Base-by-base conservation (phyloP, 805 yeast genomes). In the Metschnikowia gelsemii region DNA sequence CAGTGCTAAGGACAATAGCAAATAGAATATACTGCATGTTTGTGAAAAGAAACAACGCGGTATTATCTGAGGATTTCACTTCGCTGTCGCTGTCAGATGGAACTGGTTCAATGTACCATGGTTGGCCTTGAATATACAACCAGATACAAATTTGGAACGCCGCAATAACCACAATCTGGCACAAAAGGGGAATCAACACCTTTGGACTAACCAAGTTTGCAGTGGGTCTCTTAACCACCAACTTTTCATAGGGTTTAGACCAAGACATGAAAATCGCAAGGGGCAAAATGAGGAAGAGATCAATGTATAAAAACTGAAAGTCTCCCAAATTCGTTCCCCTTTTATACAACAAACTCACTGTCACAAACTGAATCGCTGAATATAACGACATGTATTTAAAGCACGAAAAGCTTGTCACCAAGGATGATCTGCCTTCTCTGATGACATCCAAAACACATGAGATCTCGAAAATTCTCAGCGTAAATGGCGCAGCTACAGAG, bases 351-450 rank as follows among this genome's bases (percentile, higher is more conserved):
- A 93, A 79, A 0, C 93, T 77, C 26, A 93, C 95, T 0, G 96
- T 78, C 39, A 88, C 75, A 57, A 93, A 93, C 63, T 93, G 99
- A 55, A 93, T 93, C 1, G 98, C 98, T 1, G 96, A 87, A 65
- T 93, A 93, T 45, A 95, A 66, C 38, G 97, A 88, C 99, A 93
- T 93, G 69, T 87, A 93, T 74, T 89, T 95, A 79, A 93, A 93
- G 63, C 99, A 93, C 26, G 96, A 83, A 64, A 93, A 93, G 48
- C 96, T 85, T 1, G 99, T 93, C 14, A 90, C 96, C 57, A 93
- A 70, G 16, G 97, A 84, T 1, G 96, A 95, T 47, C 99, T 75
- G 3, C 99, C 99, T 61, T 93, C 98, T 54, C 79, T 82, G 44
- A 93, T 87, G 3, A 93, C 93, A 58, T 87, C 88, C 51, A 88